These are phyloP conservation scores for Cyclotella sp. DNA, from an alignment of 108 stramenopile species.

Conservation along the genomic window DNA sequence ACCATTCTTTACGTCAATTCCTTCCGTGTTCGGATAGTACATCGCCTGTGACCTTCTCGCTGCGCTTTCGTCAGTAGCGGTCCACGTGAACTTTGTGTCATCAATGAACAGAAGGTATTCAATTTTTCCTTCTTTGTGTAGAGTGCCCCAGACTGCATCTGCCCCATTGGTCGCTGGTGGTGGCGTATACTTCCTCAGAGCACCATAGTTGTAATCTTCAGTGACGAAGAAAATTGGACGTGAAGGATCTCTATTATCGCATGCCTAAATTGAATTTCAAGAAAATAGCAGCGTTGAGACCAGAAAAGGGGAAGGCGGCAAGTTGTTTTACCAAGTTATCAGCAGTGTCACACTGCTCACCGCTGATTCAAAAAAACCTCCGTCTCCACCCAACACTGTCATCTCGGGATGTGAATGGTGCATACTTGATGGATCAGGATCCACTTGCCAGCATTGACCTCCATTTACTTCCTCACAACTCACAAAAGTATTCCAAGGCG, in stretches of 20 bases:
- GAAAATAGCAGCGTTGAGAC: background rate
- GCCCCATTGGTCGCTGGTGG: background rate
- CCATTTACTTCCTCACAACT: constrained; percentile 61
- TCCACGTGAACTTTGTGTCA: constrained; percentile 37
- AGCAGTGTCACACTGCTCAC: background rate
- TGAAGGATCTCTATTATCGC: constrained; percentile 39
- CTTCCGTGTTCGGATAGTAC: constrained; percentile 54
- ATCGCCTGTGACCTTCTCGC: constrained; percentile 31
- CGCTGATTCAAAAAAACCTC: constrained; percentile 51
- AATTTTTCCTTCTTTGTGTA: constrained; percentile 31
- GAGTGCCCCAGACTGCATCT: constrained; percentile 37
- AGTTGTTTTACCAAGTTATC: background rate
- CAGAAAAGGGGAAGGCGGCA: background rate
- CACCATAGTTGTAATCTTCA: constrained; percentile 35
- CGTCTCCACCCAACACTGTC: constrained; percentile 36
- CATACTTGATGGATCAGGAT: constrained; percentile 59
- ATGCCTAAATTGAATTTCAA: constrained; percentile 13
- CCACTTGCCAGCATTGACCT: constrained; percentile 59
- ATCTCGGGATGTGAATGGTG: constrained; percentile 24
- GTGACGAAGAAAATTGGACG: constrained; percentile 52
- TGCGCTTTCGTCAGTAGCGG: constrained; percentile 12
- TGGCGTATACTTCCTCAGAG: constrained; percentile 51
- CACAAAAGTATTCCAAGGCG: constrained; percentile 67
- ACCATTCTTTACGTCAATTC: constrained; percentile 55
- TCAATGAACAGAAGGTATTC: constrained; percentile 38